These are phyloP conservation scores for Ustilago nuda DNA, from an alignment of 1,284 basidiomycete genomes.

Conservation along the genomic window DNA sequence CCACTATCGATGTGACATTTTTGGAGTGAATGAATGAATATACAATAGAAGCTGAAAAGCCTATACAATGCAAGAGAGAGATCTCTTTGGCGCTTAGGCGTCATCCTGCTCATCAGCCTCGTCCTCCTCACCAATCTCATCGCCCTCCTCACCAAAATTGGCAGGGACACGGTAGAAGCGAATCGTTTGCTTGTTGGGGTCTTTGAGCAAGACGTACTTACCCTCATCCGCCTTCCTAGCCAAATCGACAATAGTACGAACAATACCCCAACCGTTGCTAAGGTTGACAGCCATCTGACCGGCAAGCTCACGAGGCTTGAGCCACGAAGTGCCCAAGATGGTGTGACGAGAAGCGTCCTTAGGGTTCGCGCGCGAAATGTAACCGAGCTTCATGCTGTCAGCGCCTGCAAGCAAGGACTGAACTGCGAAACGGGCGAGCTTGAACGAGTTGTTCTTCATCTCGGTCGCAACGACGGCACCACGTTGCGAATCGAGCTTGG, in stretches of 20 bases:
- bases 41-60: not conserved
- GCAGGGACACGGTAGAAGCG: constrained; percentile 91
- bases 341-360: constrained; percentile 95
- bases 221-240: constrained; percentile 59
- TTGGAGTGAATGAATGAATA: constrained; percentile 5
- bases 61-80: not conserved
- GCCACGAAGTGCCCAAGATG: constrained; percentile 92
- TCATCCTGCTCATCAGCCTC: constrained; percentile 66
- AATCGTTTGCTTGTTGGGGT: constrained; percentile 77
- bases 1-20: constrained; percentile 13
- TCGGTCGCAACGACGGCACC: constrained; percentile 98
- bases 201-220: constrained; percentile 68
- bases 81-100: constrained; percentile 6
- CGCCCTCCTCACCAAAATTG: constrained; percentile 76
- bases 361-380: constrained; percentile 90
- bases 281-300: constrained; percentile 94
- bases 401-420: constrained; percentile 96
- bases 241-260: constrained; percentile 71
- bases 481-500: constrained; percentile 93
- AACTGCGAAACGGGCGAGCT: constrained; percentile 96
- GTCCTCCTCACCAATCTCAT: constrained; percentile 74
- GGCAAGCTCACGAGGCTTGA: constrained; percentile 94
- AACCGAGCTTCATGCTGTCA: constrained; percentile 97
- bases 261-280: constrained; percentile 98
- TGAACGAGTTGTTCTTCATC: constrained; percentile 99